A percentile compares a stretch with the other conserved stretches of the same genome.
These are phyloP conservation scores for Pontederia paniculata DNA, from an alignment of 176 grass and related monocot genomes.

Conservation along the genomic window DNA sequence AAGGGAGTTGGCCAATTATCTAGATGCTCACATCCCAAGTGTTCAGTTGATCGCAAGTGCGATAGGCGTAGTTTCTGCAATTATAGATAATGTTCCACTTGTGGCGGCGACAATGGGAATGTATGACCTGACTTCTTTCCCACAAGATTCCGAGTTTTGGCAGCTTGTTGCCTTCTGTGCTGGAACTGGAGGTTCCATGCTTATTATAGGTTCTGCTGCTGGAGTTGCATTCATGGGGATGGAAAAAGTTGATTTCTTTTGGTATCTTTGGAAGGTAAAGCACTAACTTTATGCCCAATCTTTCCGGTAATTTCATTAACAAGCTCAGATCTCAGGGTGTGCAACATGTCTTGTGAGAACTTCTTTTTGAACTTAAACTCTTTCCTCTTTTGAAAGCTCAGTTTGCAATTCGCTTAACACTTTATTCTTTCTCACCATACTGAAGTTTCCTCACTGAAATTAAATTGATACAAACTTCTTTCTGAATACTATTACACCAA, in stretches of 20 bases:
- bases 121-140: conserved; percentile 81
- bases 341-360: too few species aligned
- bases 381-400: too few species aligned
- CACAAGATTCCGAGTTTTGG: conserved; percentile 93
- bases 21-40: conserved; percentile 75
- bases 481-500: not conserved
- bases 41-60: conserved; percentile 70
- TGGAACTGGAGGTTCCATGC: conserved; percentile 91
- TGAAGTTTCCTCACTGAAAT: too few species aligned
- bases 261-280: conserved; percentile 93
- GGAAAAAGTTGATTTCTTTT: conserved; percentile 99
- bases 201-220: conserved; percentile 93
- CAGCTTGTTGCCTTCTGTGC: conserved; percentile 91
- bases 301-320: not conserved
- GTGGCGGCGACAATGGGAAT: conserved; percentile 96
- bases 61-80: conserved; percentile 73
- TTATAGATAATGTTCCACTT: conserved; percentile 96
- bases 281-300: not conserved
- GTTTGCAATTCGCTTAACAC: too few species aligned
- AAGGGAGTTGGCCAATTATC: conserved; percentile 79
- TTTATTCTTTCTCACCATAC: too few species aligned
- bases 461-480: too few species aligned
- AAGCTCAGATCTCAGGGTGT: too few species aligned
- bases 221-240: conserved; percentile 98
- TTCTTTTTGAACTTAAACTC: too few species aligned